Conservation (phyloP, 176 grass and related monocot genomes). For the Oryza officinalis region DNA sequence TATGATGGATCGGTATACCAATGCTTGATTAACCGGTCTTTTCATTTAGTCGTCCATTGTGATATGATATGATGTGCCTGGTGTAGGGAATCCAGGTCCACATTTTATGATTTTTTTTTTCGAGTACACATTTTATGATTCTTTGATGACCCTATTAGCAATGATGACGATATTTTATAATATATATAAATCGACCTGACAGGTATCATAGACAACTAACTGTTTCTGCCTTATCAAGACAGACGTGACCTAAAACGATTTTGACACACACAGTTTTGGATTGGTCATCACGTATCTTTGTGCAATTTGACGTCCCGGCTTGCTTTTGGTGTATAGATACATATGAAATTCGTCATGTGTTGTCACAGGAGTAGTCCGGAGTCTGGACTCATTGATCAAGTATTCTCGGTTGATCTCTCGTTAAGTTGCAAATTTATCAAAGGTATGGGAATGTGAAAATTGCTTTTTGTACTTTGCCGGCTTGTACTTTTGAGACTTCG, state of each 20-base stretch:
- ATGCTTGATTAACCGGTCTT: background rate
- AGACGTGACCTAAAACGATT: background rate
- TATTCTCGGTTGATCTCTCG: background rate
- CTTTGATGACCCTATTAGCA: background rate
- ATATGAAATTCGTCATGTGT: background rate
- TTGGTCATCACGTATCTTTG: background rate
- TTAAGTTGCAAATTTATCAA: background rate
- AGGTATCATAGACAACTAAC: constrained; percentile 8
- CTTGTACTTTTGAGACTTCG: background rate
- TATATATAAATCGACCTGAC: constrained; percentile 25
- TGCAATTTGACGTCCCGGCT: background rate
- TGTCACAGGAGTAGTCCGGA: background rate
- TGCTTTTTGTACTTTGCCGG: background rate
- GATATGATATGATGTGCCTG: background rate
- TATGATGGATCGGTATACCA: background rate
- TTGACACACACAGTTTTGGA: background rate
- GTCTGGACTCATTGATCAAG: background rate
- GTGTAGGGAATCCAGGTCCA: constrained; percentile 13
- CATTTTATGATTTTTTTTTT: background rate
- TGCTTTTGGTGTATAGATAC: background rate
- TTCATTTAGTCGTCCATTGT: background rate
- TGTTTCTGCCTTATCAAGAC: constrained; percentile 12
- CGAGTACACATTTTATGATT: background rate
- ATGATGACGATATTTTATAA: background rate
- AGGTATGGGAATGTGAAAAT: background rate